Base-by-base conservation (phyloP, 192 early-diverging fungal species). In the Linnemannia exigua region DNA sequence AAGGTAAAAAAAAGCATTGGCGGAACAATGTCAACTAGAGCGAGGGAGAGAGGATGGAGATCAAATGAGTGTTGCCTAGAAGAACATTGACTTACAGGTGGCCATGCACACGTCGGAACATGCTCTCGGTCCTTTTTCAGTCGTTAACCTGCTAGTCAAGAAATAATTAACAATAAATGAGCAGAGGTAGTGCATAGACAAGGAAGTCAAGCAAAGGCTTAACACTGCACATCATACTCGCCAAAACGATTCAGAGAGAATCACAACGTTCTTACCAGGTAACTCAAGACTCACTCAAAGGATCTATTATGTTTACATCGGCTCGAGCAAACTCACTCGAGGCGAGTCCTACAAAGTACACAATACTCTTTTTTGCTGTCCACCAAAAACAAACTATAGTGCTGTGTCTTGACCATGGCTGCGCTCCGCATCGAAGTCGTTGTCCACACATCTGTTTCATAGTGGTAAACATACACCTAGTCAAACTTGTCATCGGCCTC, bases 91-190 rank as follows among this genome's bases (percentile, higher is more conserved):
- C 74, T 63, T 75, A 75, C 74, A 66, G 51, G 63, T 37, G n/a
- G 51, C 74, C 51, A 75, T 54, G 41, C 74, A 75, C 74, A 63
- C 38, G 4, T 75, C 54, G 22, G 52, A 38, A 19, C 74, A 54
- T 3, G 4, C 25, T 17, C 33, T 28, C n/a, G 74, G 74, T 11
- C 22, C 58, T 16, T 12, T 1, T 38, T 54, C 74, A 12, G 74
- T 75, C 6, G 74, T 75, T 7, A n/a, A n/a, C n/a, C n/a, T 1
- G 2, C 74, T 75, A 75, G 44, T 72, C 15, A 25, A 51, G 37
- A 14, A 54, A 31, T 11, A 52, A n/a, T n/a, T 5, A 47, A 14
- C n/a, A 71, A n/a, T 17, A 31, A 16, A 73, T n/a, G 72, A 28
- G n/a, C 9, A 51, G 5, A 11, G 48, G 25, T 0, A 54, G 9